These are phyloP conservation scores for Coelastrella sp. DNA, from an alignment of 139 green algal species.

Conservation along the genomic window DNA sequence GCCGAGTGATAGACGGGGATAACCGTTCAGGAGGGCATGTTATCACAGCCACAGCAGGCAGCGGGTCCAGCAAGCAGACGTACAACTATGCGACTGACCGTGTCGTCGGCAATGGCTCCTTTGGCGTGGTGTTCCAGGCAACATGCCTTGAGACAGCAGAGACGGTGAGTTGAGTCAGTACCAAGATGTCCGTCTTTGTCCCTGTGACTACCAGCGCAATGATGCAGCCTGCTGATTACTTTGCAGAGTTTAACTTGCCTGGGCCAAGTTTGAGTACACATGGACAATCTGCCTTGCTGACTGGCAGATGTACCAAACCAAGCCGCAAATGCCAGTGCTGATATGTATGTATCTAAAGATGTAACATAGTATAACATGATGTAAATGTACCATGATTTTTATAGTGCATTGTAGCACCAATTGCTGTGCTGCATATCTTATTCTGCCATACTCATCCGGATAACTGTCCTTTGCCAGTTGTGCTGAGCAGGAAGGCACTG, in stretches of 20 bases:
- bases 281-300: no score
- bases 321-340: no score
- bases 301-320: no score
- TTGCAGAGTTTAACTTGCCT: no score
- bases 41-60: conserved; percentile 60
- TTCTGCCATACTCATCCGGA: not conserved
- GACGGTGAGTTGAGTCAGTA: conserved; percentile 67
- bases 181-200: not conserved
- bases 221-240: not conserved
- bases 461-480: not conserved
- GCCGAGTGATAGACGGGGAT: conserved; percentile 39
- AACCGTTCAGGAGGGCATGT: conserved; percentile 44
- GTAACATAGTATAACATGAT: no score
- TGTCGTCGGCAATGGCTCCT: conserved; percentile 98
- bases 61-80: conserved; percentile 60
- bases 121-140: conserved; percentile 98
- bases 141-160: conserved; percentile 95
- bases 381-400: no score
- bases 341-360: no score
- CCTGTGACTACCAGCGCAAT: no score
- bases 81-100: conserved; percentile 92
- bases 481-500: not conserved
- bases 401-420: no score
- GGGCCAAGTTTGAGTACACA: no score
- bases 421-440: no score